Evolutionary conservation across 129 eudicot species (phyloP), one percentile per base, ranked within the genome.

Genomic region (Escallonia rubra): DNA sequence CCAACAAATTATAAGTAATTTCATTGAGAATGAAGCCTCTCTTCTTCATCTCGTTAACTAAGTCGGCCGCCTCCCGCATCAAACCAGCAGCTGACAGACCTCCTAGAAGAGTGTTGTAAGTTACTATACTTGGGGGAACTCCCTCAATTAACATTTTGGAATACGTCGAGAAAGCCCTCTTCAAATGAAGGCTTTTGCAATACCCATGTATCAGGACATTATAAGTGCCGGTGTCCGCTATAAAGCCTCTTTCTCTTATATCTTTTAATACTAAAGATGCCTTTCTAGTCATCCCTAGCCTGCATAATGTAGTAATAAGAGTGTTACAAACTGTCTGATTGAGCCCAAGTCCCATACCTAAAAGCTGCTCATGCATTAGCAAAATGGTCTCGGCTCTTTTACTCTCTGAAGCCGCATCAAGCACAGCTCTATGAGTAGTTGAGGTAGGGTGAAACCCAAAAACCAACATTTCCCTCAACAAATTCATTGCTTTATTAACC

Each of bases 271-370:
- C 90, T 43, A 72, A 60, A 59, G 76, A 74, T 72, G 97, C 97
- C 77, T 79, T 87, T 51, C 81, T 80, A 14, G 99, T 94, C 99
- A 94, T 94, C 45, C 89, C 91, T 34, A 87, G 87, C 52, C 88
- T 79, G 68, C 97, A 94, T 67, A 94, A 83, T 61, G 74, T 64
- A 10, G 77, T 53, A 44, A 94, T 81, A 56, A 94, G 87, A 59
- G 74, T 72, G 64, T 90, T 87, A 72, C 77, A 90, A 59, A 80
- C 82, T 34, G 59, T 53, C 41, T 66, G 88, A 71, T 87, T 78
- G 10, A 76, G 78, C 62, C 84, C 61, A 68, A 94, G 94, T 23
- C 99, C 99, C 89, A 94, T 74, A 42, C 74, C 79, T 49, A 94
- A 73, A 63, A 94, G 85, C 65, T 56, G 83, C 60, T 79, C 78